Evolutionary conservation across 495 filamentous ascomycete species (phyloP).

Genomic region (Xylaria scruposa): DNA sequence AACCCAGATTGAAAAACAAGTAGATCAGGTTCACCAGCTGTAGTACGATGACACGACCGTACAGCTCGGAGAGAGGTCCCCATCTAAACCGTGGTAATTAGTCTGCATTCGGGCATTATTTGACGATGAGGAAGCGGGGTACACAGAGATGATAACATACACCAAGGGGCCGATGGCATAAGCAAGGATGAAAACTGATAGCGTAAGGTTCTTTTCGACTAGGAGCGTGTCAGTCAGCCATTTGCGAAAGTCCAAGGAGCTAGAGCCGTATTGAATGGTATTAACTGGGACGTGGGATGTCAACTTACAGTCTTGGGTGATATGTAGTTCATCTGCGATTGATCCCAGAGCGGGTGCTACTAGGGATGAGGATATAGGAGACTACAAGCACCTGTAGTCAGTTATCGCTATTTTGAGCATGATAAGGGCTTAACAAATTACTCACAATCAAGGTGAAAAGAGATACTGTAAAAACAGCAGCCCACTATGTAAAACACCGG

Average conservation of each 20-base stretch:
- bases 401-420: background rate
- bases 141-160: conserved; percentile 31
- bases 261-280: background rate
- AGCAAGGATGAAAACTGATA: conserved; percentile 78
- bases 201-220: conserved; percentile 62
- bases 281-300: conserved; percentile 14
- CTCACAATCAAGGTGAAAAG: conserved; percentile 68
- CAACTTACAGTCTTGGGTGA: conserved; percentile 52
- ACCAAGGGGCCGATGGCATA: conserved; percentile 58
- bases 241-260: background rate
- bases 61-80: conserved; percentile 69
- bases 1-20: conserved; percentile 63
- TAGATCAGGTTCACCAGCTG: conserved; percentile 60
- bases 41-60: conserved; percentile 63
- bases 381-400: conserved; percentile 32
- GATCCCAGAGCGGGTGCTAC: conserved; percentile 69
- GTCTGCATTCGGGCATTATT: background rate
- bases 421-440: background rate
- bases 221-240: conserved; percentile 8
- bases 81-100: conserved; percentile 50
- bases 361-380: conserved; percentile 70
- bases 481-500: conserved; percentile 46
- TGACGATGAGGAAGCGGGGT: background rate
- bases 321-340: conserved; percentile 66
- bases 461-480: conserved; percentile 64